These are phyloP conservation scores for Fusarium sp. DNA, from an alignment of 2,329 filamentous ascomycete genomes.

Conservation along the genomic window DNA sequence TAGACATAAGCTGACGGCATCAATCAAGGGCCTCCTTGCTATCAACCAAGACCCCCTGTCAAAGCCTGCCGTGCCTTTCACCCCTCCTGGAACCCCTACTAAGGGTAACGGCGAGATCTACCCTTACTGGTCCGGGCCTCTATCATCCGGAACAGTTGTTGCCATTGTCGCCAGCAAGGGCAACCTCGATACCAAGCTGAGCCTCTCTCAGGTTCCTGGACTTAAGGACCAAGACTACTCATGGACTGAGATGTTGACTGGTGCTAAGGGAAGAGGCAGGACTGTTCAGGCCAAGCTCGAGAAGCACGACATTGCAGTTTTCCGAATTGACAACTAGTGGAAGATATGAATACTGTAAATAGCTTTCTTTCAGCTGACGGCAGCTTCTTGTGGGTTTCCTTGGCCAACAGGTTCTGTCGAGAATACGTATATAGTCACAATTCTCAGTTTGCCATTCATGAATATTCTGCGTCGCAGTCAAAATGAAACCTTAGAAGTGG, in stretches of 20 bases:
- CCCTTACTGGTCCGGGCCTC: conserved; percentile 26
- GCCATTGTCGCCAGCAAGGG: conserved; percentile 24
- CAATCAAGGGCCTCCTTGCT: conserved; percentile 11
- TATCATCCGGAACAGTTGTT: conserved; percentile 23
- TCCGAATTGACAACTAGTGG: conserved; percentile 15
- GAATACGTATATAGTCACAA: background rate
- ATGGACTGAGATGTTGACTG: conserved; percentile 23
- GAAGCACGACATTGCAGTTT: conserved; percentile 21
- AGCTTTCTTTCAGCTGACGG: background rate
- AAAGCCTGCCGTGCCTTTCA: conserved; percentile 28
- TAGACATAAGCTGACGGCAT: background rate
- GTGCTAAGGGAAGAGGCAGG: conserved; percentile 21
- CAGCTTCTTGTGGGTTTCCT: background rate
- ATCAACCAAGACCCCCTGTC: conserved; percentile 26
- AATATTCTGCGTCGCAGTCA: background rate
- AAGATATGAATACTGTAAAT: background rate
- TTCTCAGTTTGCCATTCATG: background rate
- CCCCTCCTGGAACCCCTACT: conserved; percentile 15
- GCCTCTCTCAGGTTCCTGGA: conserved; percentile 25
- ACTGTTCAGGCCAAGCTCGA: conserved; percentile 17
- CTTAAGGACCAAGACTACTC: conserved; percentile 20
- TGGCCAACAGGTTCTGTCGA: background rate
- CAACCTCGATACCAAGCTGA: conserved; percentile 11
- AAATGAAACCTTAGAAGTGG: background rate
- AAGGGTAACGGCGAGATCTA: conserved; percentile 20